A percentile compares a stretch with the other conserved stretches of the same genome.
Evolutionary conservation across 148 eudicot species (phyloP).

Genomic region (Limonium bicolor): DNA sequence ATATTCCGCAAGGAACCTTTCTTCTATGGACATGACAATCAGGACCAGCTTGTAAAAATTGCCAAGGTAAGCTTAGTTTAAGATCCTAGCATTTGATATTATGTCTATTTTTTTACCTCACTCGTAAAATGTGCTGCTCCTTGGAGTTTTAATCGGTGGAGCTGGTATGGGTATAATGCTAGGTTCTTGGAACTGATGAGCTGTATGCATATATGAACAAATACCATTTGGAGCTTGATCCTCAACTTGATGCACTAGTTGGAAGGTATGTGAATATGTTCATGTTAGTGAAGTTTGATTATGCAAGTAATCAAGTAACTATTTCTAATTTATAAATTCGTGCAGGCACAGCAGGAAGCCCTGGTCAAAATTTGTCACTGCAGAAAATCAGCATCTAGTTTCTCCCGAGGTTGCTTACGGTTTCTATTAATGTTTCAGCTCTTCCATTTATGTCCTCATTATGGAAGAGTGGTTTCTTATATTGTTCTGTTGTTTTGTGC

Average conservation of each 20-base stretch:
- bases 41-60: conserved; percentile 80
- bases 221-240: conserved; percentile 56
- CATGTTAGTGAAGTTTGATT: too few species aligned
- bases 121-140: too few species aligned
- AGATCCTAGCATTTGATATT: too few species aligned
- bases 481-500: neutral
- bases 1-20: conserved; percentile 83
- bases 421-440: too few species aligned
- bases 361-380: conserved; percentile 82
- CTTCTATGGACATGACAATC: conserved; percentile 86
- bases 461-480: neutral
- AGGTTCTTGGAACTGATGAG: conserved; percentile 88
- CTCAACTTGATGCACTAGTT: conserved; percentile 79
- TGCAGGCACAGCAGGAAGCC: conserved; percentile 94
- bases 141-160: too few species aligned
- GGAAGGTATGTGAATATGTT: conserved; percentile 78
- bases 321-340: neutral
- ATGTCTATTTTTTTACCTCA: too few species aligned
- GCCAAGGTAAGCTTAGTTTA: conserved; percentile 62
- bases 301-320: too few species aligned
- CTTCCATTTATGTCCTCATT: conserved; percentile 1
- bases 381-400: conserved; percentile 90
- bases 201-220: conserved; percentile 61
- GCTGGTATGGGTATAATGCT: conserved; percentile 14
- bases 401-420: conserved; percentile 77